Evolutionary conservation across 345 rosid genomes (phyloP).

Genomic region (Populus alba): DNA sequence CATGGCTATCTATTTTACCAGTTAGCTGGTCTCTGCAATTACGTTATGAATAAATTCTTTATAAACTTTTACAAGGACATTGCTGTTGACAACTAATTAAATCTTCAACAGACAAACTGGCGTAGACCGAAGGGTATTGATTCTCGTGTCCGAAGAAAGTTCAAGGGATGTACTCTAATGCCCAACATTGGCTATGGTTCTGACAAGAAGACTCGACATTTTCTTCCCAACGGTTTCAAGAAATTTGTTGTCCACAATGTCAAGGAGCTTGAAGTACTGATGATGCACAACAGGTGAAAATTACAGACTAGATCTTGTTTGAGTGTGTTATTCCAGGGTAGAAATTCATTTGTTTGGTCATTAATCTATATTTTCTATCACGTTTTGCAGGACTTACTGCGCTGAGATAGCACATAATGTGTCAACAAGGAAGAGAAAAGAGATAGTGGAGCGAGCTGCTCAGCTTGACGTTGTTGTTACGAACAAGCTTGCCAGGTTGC

Average conservation of each 20-base stretch:
- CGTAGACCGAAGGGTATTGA: slow-evolving; percentile 90
- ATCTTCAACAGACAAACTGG: slow-evolving; percentile 54
- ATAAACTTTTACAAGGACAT: no score
- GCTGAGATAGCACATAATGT: slow-evolving; percentile 85
- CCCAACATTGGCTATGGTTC: slow-evolving; percentile 83
- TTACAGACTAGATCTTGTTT: neutral
- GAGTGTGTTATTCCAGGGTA: neutral
- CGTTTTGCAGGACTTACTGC: slow-evolving; percentile 55
- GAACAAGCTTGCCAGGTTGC: slow-evolving; percentile 72
- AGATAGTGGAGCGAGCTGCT: slow-evolving; percentile 75
- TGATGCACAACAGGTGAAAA: slow-evolving; percentile 89
- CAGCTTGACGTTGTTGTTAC: slow-evolving; percentile 74
- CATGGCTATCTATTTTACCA: neutral
- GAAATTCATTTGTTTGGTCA: no score
- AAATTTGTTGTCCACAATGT: slow-evolving; percentile 74
- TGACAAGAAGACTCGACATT: slow-evolving; percentile 77
- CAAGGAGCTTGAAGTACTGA: slow-evolving; percentile 68
- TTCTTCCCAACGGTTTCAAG: slow-evolving; percentile 84
- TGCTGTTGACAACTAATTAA: no score
- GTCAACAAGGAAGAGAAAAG: slow-evolving; percentile 79
- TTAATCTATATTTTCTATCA: neutral
- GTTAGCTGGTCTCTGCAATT: neutral
- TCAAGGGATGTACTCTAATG: slow-evolving; percentile 75
- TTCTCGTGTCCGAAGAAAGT: slow-evolving; percentile 76
- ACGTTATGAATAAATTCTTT: no score